phyloP scores from a whole-genome alignment of 2,329 filamentous ascomycete species.

The Emergomyces orientalis region DNA sequence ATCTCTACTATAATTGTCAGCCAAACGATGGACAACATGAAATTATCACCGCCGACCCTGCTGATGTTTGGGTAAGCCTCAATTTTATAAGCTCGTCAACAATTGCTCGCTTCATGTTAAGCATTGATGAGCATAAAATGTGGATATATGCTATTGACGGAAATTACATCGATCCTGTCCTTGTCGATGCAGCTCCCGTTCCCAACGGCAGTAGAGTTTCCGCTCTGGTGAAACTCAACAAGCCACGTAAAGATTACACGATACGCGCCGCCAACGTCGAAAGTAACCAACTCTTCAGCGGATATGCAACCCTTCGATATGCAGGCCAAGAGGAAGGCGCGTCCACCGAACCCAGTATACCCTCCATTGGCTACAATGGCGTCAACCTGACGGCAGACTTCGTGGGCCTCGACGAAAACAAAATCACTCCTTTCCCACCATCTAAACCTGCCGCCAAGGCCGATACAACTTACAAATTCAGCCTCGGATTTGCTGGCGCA shows the following conservation, averaged over 20 bases:
- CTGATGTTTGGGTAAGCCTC: conserved; percentile 28
- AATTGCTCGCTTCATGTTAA: conserved; percentile 26
- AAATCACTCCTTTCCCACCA: conserved; percentile 41
- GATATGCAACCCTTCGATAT: conserved; percentile 42
- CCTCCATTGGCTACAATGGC: conserved; percentile 45
- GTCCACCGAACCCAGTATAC: conserved; percentile 18
- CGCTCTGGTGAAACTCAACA: conserved; percentile 35
- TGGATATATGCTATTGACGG: conserved; percentile 39
- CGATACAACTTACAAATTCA: conserved; percentile 38
- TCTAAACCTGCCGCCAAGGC: conserved; percentile 32
- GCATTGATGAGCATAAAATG: conserved; percentile 38
- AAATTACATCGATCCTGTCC: conserved; percentile 33
- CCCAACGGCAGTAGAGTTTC: conserved; percentile 35
- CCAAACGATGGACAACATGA: conserved; percentile 21
- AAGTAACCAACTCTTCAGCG: conserved; percentile 45
- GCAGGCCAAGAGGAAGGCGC: conserved; percentile 18
- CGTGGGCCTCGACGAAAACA: conserved; percentile 35
- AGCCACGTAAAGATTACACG: conserved; percentile 30
- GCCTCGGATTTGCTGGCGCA: not conserved
- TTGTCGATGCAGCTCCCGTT: conserved; percentile 27
- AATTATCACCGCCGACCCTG: conserved; percentile 26
- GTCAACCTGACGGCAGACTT: conserved; percentile 33
- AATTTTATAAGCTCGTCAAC: conserved; percentile 32
- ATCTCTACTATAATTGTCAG: conserved; percentile 19
- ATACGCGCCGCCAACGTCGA: conserved; percentile 42